Percentiles rank a stretch among this genome's conserved stretches.
These are phyloP conservation scores for Jacaranda copaia DNA, from an alignment of 257 asterid genomes.

Conservation along the genomic window DNA sequence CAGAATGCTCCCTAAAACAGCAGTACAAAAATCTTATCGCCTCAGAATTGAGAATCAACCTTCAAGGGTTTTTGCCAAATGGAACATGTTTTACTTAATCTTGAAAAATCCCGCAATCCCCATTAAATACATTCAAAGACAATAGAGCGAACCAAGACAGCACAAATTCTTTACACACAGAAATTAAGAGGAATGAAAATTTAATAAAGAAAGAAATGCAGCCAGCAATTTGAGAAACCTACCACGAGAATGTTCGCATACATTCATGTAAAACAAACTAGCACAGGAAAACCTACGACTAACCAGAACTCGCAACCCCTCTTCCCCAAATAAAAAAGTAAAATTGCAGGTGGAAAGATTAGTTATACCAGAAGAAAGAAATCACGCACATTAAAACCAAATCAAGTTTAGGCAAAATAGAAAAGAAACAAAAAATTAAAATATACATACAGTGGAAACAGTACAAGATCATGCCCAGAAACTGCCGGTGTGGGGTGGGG, in stretches of 20 bases:
- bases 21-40: background rate
- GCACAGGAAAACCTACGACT: background rate
- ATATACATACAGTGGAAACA: background rate
- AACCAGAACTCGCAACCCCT: background rate
- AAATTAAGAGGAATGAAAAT: background rate
- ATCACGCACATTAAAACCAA: background rate
- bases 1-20: background rate
- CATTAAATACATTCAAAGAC: background rate
- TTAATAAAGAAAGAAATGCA: conserved; percentile 2
- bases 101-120: background rate
- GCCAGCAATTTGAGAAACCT: background rate
- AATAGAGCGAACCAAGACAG: background rate
- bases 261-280: background rate
- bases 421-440: background rate
- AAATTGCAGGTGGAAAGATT: background rate
- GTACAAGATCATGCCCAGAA: conserved; percentile 8
- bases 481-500: background rate
- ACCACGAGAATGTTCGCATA: background rate
- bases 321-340: background rate
- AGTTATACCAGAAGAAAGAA: background rate
- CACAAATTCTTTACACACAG: background rate
- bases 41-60: background rate
- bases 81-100: background rate
- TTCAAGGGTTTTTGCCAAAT: background rate
- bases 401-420: background rate